phyloP scores from a whole-genome alignment of 495 filamentous ascomycete genomes.

The Tuber microsphaerosporum region DNA sequence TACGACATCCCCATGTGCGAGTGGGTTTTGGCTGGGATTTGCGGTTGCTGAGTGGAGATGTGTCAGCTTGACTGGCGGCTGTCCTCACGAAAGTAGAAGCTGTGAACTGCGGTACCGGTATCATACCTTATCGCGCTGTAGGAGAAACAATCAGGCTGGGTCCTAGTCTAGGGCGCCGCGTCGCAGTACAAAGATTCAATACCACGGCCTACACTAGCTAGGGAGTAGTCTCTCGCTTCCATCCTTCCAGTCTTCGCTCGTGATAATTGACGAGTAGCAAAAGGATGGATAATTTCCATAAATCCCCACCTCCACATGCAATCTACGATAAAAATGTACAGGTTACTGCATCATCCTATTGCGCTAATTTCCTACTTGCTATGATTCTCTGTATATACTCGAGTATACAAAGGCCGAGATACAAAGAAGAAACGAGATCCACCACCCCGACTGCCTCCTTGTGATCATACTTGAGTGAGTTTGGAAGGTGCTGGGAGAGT shows the following conservation, averaged over 20 bases:
- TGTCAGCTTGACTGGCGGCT: background rate
- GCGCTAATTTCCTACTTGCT: background rate
- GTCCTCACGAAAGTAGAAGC: background rate
- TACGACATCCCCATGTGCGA: background rate
- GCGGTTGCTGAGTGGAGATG: background rate
- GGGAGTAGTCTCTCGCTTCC: background rate
- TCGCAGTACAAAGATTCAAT: background rate
- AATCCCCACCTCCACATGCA: background rate
- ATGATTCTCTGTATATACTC: background rate
- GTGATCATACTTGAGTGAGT: background rate
- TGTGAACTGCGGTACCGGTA: no score
- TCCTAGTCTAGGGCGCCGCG: background rate
- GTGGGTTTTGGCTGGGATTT: background rate
- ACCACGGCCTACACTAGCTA: background rate
- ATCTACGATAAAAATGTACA: background rate
- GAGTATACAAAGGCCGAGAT: background rate
- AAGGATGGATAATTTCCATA: background rate
- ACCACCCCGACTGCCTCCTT: background rate
- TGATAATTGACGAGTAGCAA: background rate
- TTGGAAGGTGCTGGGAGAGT: background rate
- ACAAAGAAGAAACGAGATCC: background rate
- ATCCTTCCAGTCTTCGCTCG: background rate
- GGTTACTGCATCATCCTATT: background rate
- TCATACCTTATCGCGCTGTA: background rate
- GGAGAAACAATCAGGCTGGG: background rate